These are phyloP conservation scores for sorghum (Sorghum bicolor) DNA, from an alignment of 176 grass and related monocot species.

Conservation along the genomic window DNA sequence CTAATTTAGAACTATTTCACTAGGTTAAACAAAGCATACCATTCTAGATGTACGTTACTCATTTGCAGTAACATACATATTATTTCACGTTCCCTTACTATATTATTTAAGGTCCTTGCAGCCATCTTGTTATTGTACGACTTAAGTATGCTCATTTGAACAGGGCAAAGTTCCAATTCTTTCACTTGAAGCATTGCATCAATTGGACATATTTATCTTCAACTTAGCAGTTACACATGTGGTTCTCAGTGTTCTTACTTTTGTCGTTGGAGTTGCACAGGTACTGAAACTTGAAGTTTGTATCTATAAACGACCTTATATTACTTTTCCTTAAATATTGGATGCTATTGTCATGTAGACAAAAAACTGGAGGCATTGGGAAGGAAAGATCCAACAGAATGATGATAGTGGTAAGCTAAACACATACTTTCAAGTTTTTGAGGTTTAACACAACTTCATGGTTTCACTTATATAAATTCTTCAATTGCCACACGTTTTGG, in stretches of 20 bases:
- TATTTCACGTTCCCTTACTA: not conserved
- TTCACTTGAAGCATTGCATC: constrained; percentile 68
- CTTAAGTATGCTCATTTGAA: not conserved
- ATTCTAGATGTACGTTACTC: not conserved
- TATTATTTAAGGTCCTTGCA: not conserved
- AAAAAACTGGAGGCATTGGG: constrained; percentile 59
- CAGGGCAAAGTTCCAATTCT: constrained; percentile 76
- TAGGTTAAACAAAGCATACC: not conserved
- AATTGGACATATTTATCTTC: constrained; percentile 92
- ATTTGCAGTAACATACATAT: not conserved
- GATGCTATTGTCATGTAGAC: constrained; percentile 29
- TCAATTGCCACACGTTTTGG: not conserved
- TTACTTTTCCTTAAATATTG: not conserved
- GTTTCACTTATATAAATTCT: not conserved
- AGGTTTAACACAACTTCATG: not conserved
- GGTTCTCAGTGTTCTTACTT: constrained; percentile 55
- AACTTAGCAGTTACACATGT: constrained; percentile 76
- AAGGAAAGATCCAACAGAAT: constrained; percentile 38
- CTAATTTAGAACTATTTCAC: not conserved
- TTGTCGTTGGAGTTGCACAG: constrained; percentile 61
- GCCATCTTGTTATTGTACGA: not conserved
- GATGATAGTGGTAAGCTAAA: constrained; percentile 32
- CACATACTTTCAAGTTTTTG: not conserved
- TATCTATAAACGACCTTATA: not conserved
- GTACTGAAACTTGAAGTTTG: constrained; percentile 3